Evolutionary conservation across 306 rosid species (phyloP), one percentile per base, ranked within the genome.

Genomic region (Pyrus bretschneideri): DNA sequence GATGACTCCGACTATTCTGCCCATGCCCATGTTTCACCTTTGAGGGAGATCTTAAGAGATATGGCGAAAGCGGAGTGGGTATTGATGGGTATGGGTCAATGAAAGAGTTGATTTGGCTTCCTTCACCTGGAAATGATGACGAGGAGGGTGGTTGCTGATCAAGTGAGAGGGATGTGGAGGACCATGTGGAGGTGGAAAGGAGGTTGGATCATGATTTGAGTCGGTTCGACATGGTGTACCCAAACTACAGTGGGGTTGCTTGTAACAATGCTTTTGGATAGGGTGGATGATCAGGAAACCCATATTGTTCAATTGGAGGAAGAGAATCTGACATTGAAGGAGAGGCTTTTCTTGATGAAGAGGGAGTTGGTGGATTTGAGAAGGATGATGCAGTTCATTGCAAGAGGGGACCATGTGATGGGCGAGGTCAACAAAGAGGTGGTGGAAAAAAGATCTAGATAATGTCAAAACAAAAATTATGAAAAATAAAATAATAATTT

Each of bases 131-230:
- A 9, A 75, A 81, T 6, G 30, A 80, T 66, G 91, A 69, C 22
- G 84, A 74, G 23, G 78, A 75, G 12, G 86, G 72, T 4, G 84
- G 71, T 29, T 3, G 3, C 31, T 97, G 98, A 66, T 94, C 97
- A 5, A 91, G 97, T 52, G 97, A 90, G 59, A 91, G 94, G 80
- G 96, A 90, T 46, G 96, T 88, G 72, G 97, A 94, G 1, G 2
- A 25, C 27, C 27, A 25, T 25, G 27, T 25, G 27, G 27, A 25
- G 82, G 96, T 94, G 68, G 98, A 94, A 83, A 86, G 97, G 76
- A 86, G 97, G 81, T 76, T 91, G 85, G 96, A 91, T 72, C 96
- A 90, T 79, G 98, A 94, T 81, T 85, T 91, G 95, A 94, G 97
- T 71, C 78, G 96, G 58, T 94, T 91, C 4, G 98, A 94, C 85